A percentile compares a stretch with the other conserved stretches of the same genome.
phyloP scores from a whole-genome alignment of 2,329 filamentous ascomycete genomes.

The Phaeosphaeria sp. region DNA sequence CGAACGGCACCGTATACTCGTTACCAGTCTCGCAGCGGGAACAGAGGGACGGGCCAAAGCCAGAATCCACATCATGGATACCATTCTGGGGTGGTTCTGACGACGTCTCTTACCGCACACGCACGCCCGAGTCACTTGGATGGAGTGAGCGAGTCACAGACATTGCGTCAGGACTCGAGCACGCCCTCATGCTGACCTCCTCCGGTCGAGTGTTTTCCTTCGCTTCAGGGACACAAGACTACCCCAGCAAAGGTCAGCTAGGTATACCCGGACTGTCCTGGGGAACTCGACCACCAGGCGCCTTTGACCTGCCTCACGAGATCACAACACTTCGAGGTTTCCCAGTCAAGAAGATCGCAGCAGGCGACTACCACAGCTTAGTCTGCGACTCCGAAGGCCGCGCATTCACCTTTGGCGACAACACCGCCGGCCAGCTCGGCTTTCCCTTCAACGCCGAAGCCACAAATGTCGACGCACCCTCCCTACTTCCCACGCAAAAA shows the following conservation, averaged over 20 bases:
- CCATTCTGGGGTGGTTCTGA: slow-evolving; percentile 71
- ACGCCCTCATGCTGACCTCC: slow-evolving; percentile 84
- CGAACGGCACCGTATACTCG: slow-evolving; percentile 81
- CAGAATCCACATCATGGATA: slow-evolving; percentile 71
- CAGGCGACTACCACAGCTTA: slow-evolving; percentile 86
- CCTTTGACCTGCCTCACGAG: slow-evolving; percentile 84
- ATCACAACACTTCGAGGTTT: slow-evolving; percentile 74
- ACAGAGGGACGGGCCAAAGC: slow-evolving; percentile 69
- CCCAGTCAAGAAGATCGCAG: slow-evolving; percentile 75
- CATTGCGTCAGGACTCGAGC: slow-evolving; percentile 80
- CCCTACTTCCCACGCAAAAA: slow-evolving; percentile 71
- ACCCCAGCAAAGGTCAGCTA: slow-evolving; percentile 83
- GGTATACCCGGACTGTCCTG: slow-evolving; percentile 85
- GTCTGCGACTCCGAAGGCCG: slow-evolving; percentile 77
- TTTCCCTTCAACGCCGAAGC: slow-evolving; percentile 71
- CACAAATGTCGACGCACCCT: slow-evolving; percentile 71
- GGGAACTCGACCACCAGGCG: slow-evolving; percentile 75
- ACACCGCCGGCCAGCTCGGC: slow-evolving; percentile 89
- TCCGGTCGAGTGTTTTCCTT: slow-evolving; percentile 86
- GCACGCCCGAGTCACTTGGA: slow-evolving; percentile 69
- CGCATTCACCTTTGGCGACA: slow-evolving; percentile 89
- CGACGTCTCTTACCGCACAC: slow-evolving; percentile 72
- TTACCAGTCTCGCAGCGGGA: slow-evolving; percentile 78
- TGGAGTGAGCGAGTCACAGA: slow-evolving; percentile 77
- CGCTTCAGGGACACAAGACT: slow-evolving; percentile 79